Percentiles rank a stretch among this genome's conserved stretches.
phyloP scores from a whole-genome alignment of 768 basidiomycete species.

The Agrocybe praecox region DNA sequence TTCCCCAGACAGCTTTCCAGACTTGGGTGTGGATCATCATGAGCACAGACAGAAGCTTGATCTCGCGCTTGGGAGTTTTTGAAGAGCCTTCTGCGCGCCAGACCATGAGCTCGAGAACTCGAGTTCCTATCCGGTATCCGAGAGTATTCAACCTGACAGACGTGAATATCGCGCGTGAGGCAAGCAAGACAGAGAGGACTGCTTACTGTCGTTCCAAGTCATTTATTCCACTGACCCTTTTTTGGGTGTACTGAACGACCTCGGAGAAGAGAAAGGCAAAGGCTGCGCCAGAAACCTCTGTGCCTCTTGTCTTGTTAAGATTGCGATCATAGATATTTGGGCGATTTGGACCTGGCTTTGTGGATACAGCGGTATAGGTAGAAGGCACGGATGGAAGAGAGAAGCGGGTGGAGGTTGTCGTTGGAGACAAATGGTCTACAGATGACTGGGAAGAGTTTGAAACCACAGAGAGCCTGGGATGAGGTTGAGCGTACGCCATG shows the following conservation, averaged over 20 bases:
- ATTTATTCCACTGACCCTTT: slow-evolving; percentile 90
- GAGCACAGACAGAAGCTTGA: slow-evolving; percentile 86
- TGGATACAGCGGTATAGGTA: slow-evolving; percentile 40
- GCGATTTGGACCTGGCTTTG: slow-evolving; percentile 43
- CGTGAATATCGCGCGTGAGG: slow-evolving; percentile 2
- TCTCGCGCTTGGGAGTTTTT: slow-evolving; percentile 92
- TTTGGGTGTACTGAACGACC: slow-evolving; percentile 94
- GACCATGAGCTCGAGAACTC: slow-evolving; percentile 84
- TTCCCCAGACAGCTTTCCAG: slow-evolving; percentile 93
- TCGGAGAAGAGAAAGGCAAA: slow-evolving; percentile 94
- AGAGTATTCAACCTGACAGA: slow-evolving; percentile 80
- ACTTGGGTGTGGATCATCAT: slow-evolving; percentile 96
- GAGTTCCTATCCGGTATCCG: slow-evolving; percentile 88
- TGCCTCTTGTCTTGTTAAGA: slow-evolving; percentile 82
- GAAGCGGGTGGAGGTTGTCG: slow-evolving; percentile 66
- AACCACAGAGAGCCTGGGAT: slow-evolving; percentile 69
- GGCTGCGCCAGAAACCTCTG: slow-evolving; percentile 83
- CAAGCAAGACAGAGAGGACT: neutral
- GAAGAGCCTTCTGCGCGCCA: slow-evolving; percentile 79
- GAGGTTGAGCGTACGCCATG: slow-evolving; percentile 62
- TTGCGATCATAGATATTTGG: slow-evolving; percentile 89
- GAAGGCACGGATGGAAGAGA: slow-evolving; percentile 65
- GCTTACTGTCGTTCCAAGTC: slow-evolving; percentile 90
- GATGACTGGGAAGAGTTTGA: slow-evolving; percentile 60
- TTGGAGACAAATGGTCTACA: slow-evolving; percentile 55